Evolutionary conservation across 2,329 filamentous ascomycete genomes (phyloP).

Genomic region (Xylariaceae sp.): DNA sequence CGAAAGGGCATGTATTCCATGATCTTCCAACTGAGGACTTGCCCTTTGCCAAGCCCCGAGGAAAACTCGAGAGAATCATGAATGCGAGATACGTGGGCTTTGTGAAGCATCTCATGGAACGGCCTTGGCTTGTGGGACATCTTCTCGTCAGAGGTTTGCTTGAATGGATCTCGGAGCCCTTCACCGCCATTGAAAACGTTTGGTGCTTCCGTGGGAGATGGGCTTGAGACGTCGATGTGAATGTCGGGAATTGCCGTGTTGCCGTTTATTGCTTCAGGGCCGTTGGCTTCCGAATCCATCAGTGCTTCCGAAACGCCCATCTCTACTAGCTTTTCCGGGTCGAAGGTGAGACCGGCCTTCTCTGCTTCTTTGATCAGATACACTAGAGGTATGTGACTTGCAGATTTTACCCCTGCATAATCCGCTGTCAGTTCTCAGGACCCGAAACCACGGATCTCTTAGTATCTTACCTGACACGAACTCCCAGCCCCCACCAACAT

Average conservation of each 20-base stretch:
- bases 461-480: slow-evolving; percentile 36
- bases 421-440: no score
- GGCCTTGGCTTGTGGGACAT: slow-evolving; percentile 19
- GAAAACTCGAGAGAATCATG: slow-evolving; percentile 70
- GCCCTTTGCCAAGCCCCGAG: slow-evolving; percentile 52
- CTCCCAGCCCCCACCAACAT: slow-evolving; percentile 76
- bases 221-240: slow-evolving; percentile 32
- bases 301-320: slow-evolving; percentile 58
- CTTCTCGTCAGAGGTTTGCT: slow-evolving; percentile 11
- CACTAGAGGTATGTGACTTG: slow-evolving; percentile 66
- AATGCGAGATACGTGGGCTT: slow-evolving; percentile 53
- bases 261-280: slow-evolving; percentile 1
- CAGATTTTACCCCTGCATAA: slow-evolving; percentile 49
- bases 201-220: slow-evolving; percentile 13
- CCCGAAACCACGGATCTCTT: no score
- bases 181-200: neutral
- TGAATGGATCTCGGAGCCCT: slow-evolving; percentile 18
- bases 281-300: slow-evolving; percentile 31
- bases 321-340: slow-evolving; percentile 63
- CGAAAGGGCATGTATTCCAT: slow-evolving; percentile 80
- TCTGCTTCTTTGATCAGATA: slow-evolving; percentile 68
- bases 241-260: slow-evolving; percentile 32
- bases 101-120: slow-evolving; percentile 59
- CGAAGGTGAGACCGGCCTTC: slow-evolving; percentile 67
- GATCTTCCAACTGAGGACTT: slow-evolving; percentile 68